Conservation (phyloP, 2,329 filamentous ascomycete species). For the Parascedosporium putredinis region DNA sequence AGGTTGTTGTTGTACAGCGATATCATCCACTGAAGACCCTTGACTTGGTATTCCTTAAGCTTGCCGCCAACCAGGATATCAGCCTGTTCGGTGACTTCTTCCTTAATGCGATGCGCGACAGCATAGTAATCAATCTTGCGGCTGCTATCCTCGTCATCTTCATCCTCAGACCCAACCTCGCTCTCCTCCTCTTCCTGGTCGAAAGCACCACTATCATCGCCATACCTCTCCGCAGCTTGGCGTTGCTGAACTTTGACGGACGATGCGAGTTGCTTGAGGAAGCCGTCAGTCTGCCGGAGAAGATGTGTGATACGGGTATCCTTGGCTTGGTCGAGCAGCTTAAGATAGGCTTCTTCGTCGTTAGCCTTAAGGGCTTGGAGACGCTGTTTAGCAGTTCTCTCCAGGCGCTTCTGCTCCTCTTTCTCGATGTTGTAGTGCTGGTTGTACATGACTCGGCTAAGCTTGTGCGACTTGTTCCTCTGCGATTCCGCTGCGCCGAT, state of each 20-base stretch:
- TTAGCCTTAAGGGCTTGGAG: conserved; percentile 96
- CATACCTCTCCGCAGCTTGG: conserved; percentile 68
- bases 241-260: conserved; percentile 93
- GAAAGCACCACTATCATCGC: conserved; percentile 42
- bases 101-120: conserved; percentile 90
- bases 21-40: conserved; percentile 99
- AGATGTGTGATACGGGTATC: conserved; percentile 98
- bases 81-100: conserved; percentile 78
- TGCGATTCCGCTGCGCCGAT: conserved; percentile 56
- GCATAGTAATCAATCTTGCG: conserved; percentile 97
- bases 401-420: conserved; percentile 97
- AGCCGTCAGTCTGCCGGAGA: conserved; percentile 92
- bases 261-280: conserved; percentile 87
- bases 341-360: conserved; percentile 98
- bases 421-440: conserved; percentile 97
- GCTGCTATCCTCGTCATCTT: conserved; percentile 57
- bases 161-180: conserved; percentile 56
- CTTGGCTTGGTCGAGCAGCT: conserved; percentile 95
- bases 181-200: conserved; percentile 54
- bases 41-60: conserved; percentile 95
- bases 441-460: conserved; percentile 77
- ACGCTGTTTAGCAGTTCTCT: conserved; percentile 98
- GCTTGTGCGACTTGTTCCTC: conserved; percentile 67
- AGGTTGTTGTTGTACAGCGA: conserved; percentile 99
- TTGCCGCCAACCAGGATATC: conserved; percentile 80